These are phyloP conservation scores for Diutina rugosa DNA, from an alignment of 1,139 yeast genomes.

Conservation along the genomic window DNA sequence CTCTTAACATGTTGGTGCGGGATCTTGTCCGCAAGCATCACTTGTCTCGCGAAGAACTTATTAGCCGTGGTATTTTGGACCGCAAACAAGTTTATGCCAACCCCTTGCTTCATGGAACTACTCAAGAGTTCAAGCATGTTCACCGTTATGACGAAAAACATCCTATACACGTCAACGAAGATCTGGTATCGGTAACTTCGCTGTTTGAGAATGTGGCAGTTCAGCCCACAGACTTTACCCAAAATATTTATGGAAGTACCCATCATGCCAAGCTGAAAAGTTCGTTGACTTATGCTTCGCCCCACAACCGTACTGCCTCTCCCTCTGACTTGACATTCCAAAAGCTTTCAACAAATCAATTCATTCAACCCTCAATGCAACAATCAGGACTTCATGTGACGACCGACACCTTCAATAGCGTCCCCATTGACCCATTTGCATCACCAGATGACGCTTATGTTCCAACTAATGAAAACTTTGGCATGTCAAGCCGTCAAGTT, in stretches of 20 bases:
- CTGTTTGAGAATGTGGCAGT: not conserved
- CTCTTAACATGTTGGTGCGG: slow-evolving; percentile 44
- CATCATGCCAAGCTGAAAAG: not conserved
- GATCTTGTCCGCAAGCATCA: slow-evolving; percentile 36
- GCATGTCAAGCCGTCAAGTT: not conserved
- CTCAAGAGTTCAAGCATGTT: not conserved
- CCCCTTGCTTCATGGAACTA: slow-evolving; percentile 12
- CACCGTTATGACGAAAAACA: not conserved
- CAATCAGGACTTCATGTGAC: not conserved
- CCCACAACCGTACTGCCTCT: not conserved
- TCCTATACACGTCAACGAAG: not conserved
- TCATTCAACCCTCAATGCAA: not conserved
- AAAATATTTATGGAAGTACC: not conserved
- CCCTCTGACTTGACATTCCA: not conserved
- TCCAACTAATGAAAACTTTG: not conserved
- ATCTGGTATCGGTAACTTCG: not conserved
- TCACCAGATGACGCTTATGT: not conserved
- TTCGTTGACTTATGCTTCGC: not conserved
- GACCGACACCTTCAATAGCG: not conserved
- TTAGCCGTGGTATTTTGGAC: slow-evolving; percentile 21
- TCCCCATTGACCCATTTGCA: not conserved
- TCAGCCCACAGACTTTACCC: not conserved
- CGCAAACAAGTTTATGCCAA: slow-evolving; percentile 13
- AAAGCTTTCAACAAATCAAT: not conserved
- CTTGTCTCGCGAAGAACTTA: slow-evolving; percentile 21